phyloP scores from a whole-genome alignment of 2,329 filamentous ascomycete species.

The Bipolaris cookei region DNA sequence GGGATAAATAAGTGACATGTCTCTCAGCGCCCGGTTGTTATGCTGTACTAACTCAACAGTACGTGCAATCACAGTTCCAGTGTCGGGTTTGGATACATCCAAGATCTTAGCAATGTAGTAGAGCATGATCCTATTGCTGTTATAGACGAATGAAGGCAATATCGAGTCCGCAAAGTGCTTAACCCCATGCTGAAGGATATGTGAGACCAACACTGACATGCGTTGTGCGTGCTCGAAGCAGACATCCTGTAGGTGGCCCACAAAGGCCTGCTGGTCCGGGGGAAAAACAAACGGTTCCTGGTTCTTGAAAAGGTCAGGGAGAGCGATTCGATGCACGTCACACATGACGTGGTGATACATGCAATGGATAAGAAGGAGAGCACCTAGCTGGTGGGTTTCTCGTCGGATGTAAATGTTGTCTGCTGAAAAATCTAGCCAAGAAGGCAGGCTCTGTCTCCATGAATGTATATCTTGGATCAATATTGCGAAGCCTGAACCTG shows the following conservation, averaged over 20 bases:
- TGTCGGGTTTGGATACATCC: conserved; percentile 35
- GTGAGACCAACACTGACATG: conserved; percentile 37
- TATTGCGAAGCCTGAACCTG: conserved; percentile 35
- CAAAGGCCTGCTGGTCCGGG: conserved; percentile 32
- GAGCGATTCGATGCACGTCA: conserved; percentile 41
- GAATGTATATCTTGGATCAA: conserved; percentile 35
- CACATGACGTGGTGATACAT: conserved; percentile 46
- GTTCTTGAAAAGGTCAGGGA: conserved; percentile 42
- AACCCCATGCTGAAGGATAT: conserved; percentile 40
- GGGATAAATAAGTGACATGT: conserved; percentile 43
- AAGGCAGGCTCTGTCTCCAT: conserved; percentile 40
- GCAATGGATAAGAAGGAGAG: conserved; percentile 43
- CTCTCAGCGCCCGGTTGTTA: conserved; percentile 41
- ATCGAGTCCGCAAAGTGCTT: conserved; percentile 45
- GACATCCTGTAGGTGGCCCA: conserved; percentile 33
- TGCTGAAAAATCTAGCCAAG: conserved; percentile 41
- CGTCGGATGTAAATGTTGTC: conserved; percentile 46
- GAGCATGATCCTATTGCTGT: conserved; percentile 45
- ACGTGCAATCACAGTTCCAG: conserved; percentile 31
- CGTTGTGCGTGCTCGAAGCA: conserved; percentile 44
- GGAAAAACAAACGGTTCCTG: conserved; percentile 41
- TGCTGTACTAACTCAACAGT: conserved; percentile 41
- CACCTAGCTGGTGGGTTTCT: conserved; percentile 43
- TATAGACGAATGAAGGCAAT: conserved; percentile 43
- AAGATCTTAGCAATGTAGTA: conserved; percentile 42